Evolutionary conservation across 1,284 basidiomycete genomes (phyloP), one percentile per base, ranked within the genome.

Genomic region (Heliocybe sulcata): DNA sequence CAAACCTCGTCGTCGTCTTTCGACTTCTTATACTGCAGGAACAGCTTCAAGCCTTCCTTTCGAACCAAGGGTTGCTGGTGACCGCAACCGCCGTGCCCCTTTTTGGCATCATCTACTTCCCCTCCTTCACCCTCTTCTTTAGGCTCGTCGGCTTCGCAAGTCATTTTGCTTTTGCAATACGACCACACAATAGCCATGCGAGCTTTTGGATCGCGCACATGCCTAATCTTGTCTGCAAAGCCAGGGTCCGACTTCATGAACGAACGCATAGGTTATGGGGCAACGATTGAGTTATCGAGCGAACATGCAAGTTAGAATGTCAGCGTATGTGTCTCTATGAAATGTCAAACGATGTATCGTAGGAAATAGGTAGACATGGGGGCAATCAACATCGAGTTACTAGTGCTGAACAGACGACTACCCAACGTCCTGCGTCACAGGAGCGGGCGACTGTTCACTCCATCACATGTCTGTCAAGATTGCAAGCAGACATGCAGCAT

Each of bases 41-140:
- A 96, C 33, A 99, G 77, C 74, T 98, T 98, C 58, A 99, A 72
- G 6, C 93, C 97, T 69, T 99, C 96, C 71, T 96, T 98, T 60
- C 97, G 78, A 64, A 98, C 85, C 55, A 83, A 77, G 2, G 97
- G 97, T 71, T 99, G 97, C 11, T 82, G 69, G 63, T 94, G 92
- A 51, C 97, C 97, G 72, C 97, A 99, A 33, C 97, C 97, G 35
- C 94, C 95, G 61, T 99, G 97, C 0, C 92, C 91, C 64, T 84
- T 87, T 76, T 90, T 91, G 48, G 77, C 72, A 59, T 87, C 87
- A 47, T 88, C 87, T 45, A 71, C 78, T 26, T 92, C 90, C n/a
- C 71, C 75, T 22, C 85, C 86, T 22, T 83, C 88, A 54, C 83
- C 85, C 60, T 96, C 93, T 60, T 92, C 90, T 69, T 91, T 89